phyloP scores from a whole-genome alignment of 495 filamentous ascomycete species.

The Amphirosellinia nigrospora region DNA sequence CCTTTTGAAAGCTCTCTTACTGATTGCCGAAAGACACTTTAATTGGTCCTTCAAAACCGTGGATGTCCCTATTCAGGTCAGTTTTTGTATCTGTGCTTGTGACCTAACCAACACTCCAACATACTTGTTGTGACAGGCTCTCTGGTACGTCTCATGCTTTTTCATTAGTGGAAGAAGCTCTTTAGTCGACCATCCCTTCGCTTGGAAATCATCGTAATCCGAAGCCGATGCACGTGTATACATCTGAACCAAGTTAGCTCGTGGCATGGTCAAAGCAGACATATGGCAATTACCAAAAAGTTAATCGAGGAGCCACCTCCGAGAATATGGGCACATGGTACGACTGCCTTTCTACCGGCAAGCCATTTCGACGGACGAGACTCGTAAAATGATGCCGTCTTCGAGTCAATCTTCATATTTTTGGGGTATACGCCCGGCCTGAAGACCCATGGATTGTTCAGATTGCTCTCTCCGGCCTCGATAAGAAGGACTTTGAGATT shows the following conservation, averaged over 20 bases:
- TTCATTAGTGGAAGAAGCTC: conserved; percentile 81
- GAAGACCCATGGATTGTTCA: conserved; percentile 85
- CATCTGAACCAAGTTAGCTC: conserved; percentile 61
- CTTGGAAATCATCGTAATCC: conserved; percentile 85
- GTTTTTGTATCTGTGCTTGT: not conserved
- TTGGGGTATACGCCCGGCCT: conserved; percentile 78
- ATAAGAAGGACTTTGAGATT: conserved; percentile 81
- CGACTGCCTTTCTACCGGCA: conserved; percentile 72
- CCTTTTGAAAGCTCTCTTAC: conserved; percentile 30
- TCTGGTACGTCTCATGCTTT: conserved; percentile 85
- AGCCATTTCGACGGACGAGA: conserved; percentile 76
- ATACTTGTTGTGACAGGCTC: conserved; percentile 70
- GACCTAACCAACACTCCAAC: not conserved
- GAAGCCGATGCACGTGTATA: conserved; percentile 83
- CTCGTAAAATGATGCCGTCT: conserved; percentile 86
- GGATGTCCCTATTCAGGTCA: conserved; percentile 58
- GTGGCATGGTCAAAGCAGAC: not conserved
- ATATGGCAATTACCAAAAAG: conserved; percentile 65
- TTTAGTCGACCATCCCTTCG: conserved; percentile 80
- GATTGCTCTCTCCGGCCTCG: conserved; percentile 78
- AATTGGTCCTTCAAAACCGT: conserved; percentile 82
- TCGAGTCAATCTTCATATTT: conserved; percentile 85
- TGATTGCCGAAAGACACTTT: conserved; percentile 86
- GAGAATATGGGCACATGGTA: conserved; percentile 79
- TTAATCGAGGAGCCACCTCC: conserved; percentile 84